Evolutionary conservation across 1,139 yeast genomes (phyloP), one percentile per base, ranked within the genome.

Genomic region (Suhomyces yuchorum): DNA sequence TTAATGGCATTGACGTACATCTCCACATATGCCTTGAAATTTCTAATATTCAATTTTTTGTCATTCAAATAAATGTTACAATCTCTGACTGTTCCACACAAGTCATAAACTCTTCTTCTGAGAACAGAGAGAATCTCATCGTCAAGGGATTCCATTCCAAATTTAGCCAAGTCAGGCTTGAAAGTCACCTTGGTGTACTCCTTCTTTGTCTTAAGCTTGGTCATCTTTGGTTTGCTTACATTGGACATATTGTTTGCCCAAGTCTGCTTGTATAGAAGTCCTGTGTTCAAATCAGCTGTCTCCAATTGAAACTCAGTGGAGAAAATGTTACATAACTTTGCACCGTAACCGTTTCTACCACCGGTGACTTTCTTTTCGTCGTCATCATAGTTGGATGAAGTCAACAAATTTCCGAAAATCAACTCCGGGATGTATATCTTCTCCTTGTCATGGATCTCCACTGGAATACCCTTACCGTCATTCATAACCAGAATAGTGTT

Each of bases 311-410:
- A 95, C 60, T 88, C 87, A 2, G 92, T 87, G 19, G 97, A 91
- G 90, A 58, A 95, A 88, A 70, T 95, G 87, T 78, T 96, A 89
- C 66, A 95, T 50, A 75, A 74, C 65, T 95, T 95, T 42, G 99
- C 99, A 68, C 99, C 99, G 65, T 83, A 95, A 56, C 99, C 99
- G 65, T 95, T 95, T 75, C 99, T 83, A 68, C 99, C 99, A 73
- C 99, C 99, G 2, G 97, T 90, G 23, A 95, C 98, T 66, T 95
- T 95, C 70, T 88, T 89, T 62, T 93, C 87, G 55, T 93, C 83
- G 64, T 95, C 99, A 64, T 95, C 97, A 66, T 95, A 95, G 67
- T 95, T 95, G 30, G 97, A 89, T 2, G 98, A 92, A 0, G 99
- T 95, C 58, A 95, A 79, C 54, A 95, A 79, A 62, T 93, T 91